Percentiles rank a stretch among this genome's conserved stretches.
phyloP scores from a whole-genome alignment of 2,329 filamentous ascomycete species.

The Fonsecaea pedrosoi region DNA sequence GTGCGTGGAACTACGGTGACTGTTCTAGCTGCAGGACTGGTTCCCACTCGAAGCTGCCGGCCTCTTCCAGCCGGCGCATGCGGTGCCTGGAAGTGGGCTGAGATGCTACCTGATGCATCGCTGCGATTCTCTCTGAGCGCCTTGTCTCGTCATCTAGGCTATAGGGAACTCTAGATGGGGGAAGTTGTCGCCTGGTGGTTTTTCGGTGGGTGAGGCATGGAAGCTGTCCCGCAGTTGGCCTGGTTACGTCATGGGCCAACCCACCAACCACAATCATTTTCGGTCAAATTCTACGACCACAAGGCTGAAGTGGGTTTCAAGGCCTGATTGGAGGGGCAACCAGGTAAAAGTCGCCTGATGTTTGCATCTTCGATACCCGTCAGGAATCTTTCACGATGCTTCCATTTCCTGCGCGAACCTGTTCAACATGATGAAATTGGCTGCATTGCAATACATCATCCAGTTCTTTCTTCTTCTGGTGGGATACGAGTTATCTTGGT shows the following conservation, averaged over 20 bases:
- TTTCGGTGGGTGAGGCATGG: slow-evolving; percentile 1
- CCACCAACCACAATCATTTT: not conserved
- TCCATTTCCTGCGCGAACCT: not conserved
- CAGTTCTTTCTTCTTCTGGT: not conserved
- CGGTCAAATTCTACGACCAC: not conserved
- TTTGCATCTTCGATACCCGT: not conserved
- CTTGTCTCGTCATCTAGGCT: not conserved
- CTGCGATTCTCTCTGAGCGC: not conserved
- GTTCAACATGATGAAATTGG: not conserved
- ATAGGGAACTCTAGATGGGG: not conserved
- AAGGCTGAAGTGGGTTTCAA: slow-evolving; percentile 11
- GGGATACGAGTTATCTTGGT: not conserved
- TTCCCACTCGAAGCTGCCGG: slow-evolving; percentile 19
- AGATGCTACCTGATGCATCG: slow-evolving; percentile 11
- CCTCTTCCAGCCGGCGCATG: slow-evolving; percentile 10
- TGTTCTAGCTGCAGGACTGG: slow-evolving; percentile 13
- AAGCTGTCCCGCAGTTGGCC: slow-evolving; percentile 11
- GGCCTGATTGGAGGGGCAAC: slow-evolving; percentile 4
- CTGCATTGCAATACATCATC: not conserved
- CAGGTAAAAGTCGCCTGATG: not conserved
- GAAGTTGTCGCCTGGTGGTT: not conserved
- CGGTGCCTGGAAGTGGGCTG: slow-evolving; percentile 5
- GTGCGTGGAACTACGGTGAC: slow-evolving; percentile 15
- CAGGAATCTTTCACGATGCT: slow-evolving; percentile 6
- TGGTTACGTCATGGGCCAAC: not conserved